Evolutionary conservation across 108 stramenopile genomes (phyloP), one percentile per base, ranked within the genome.

Genomic region (Cyclotella atomus): DNA sequence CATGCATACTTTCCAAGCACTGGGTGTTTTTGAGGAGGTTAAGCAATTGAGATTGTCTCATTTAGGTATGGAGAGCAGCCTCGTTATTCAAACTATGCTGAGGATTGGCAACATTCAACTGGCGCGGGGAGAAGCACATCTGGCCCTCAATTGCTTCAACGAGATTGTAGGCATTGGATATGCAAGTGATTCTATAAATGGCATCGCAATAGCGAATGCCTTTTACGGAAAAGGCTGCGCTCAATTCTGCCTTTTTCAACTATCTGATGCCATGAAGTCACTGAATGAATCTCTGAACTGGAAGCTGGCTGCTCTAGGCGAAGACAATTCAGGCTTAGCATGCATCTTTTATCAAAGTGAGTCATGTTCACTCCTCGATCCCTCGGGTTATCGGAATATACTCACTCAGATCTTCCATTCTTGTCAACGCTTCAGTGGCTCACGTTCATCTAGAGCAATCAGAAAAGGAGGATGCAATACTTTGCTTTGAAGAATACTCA

Each of bases 141-240:
- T 57, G 64, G 73, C 81, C 2, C 57, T 82, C 4, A 65, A 75
- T 0, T 75, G 73, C 50, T 82, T 82, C 70, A 75, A 64, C 35
- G 81, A 82, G 53, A 69, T 82, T 21, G 69, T 82, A 49, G 81
- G 74, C 12, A 70, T 82, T 30, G 81, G 81, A 34, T 75, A 75
- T 53, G 56, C 74, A 43, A 71, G 54, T 60, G 70, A 82, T 35
- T 71, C 73, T 23, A 60, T 82, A 34, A 82, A 75, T 34, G 70
- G 59, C 14, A 61, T 75, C 38, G 81, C 70, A 75, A 57, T 75
- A 17, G 74, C 81, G 15, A 82, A 82, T 61, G 81, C 81, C 41
- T 68, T 82, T 44, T 82, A 82, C n/a, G 81, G 81, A 27, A 82
- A 46, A 67, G 81, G 81, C 20, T 82, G 81, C 41, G 81, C 81